Base-by-base conservation (phyloP, 176 grass and related monocot genomes). In the Cenchrus fungigraminus region DNA sequence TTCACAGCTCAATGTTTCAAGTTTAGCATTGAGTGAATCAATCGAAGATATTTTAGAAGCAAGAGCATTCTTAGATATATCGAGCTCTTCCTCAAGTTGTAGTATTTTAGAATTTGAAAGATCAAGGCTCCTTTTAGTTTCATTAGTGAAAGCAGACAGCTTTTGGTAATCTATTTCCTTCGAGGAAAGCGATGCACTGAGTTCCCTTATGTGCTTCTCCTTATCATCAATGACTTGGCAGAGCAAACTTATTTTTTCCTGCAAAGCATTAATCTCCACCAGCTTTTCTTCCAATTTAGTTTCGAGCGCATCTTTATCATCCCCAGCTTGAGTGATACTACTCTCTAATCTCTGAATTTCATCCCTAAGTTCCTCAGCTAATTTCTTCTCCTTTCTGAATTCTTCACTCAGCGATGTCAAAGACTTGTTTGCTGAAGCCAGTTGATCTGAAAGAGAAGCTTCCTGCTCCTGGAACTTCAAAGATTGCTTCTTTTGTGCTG, bases 101-200 rank as follows among this genome's bases (percentile, higher is more conserved):
- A 90, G 84, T 84, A 94, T 78, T 65, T 89, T 91, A 62, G 88
- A 84, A 87, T 92, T 90, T 88, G 94, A 86, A 74, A 86, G 43
- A 55, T 91, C 81, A 72, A 97, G 82, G 40, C 78, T 94, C 76
- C 82, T 68, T 79, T 91, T 92, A 77, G 81, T 85, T 76, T 86
- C 53, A 86, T 91, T 83, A 68, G 85, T 84, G 34, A 76, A 83
- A 73, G 86, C 79, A 5, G 34, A 66, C 40, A 99, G 77, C 20
- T 90, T 86, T 72, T 91, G 70, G 72, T 81, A 92, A 78, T 92
- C 92, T 72, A 68, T 72, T 89, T 99, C 92, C 70, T 97, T 99
- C 7, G 63, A 77, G 34, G 90, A 87, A 92, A 99, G 89, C 53
- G 82, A 87, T 55, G 80, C 89, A 52, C 82, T 88, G 75, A 99